Base-by-base conservation (phyloP, 495 filamentous ascomycete species). In the Xylaria bambusicola region DNA sequence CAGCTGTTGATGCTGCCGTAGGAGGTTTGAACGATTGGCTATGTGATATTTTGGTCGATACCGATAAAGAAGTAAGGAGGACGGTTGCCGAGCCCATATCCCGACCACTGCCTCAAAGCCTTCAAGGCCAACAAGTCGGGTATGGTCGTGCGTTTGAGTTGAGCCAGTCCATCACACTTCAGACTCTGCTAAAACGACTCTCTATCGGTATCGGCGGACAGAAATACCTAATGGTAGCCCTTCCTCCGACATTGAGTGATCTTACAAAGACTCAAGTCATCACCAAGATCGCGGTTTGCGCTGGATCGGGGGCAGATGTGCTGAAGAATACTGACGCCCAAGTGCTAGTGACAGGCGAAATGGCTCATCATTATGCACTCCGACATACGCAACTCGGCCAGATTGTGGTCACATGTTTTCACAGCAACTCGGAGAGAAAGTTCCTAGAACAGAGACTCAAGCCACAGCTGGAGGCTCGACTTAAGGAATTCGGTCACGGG, bases 1-100 rank as follows among this genome's bases (percentile, higher is more conserved):
- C 93, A 0, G 93, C 94, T 2, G 84, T 97, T 52, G 94, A 98
- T 75, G 91, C 92, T 24, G 89, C 89, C 0, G 85, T 87, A 6
- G 89, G 87, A 15, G 94, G 94, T 21, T 82, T 98, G 59, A 93
- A 90, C 58, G 92, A 97, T 76, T 98, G 94, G 94, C 88, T 98
- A 18, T 92, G 89, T 49, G 89, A 96, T 72, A 89, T 96, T 48
- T 88, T 91, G 1, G 77, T 84, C 24, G 72, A 63, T 35, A 47
- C 60, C 18, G 63, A 69, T 21, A 52, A 56, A 17, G 68, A 68
- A 47, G 56, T 70, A 13, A 54, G 57, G 31, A 66, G 67, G 1
- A 66, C 73, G n/a, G 71, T 80, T 21, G 67, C 70, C 10, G 63
- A 76, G 52, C 75, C 75, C 23, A 68, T 75, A 52, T 38, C 64